Conservation (phyloP, 2,329 filamentous ascomycete species). For the Aspergillus calidoustus region DNA sequence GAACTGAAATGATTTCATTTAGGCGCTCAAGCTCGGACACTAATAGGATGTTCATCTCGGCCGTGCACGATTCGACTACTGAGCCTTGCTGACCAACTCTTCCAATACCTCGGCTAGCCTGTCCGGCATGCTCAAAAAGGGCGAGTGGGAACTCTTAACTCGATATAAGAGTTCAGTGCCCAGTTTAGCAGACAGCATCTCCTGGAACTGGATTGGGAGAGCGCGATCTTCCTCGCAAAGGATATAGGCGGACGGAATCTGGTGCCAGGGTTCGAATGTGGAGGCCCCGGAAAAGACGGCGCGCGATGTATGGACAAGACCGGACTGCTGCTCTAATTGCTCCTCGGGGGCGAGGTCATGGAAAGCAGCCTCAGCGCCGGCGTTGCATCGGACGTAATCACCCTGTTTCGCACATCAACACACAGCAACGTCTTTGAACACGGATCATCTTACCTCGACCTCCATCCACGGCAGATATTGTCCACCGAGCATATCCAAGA, state of each 20-base stretch:
- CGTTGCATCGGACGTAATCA: conserved; percentile 23
- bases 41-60: background rate
- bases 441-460: conserved; percentile 25
- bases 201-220: conserved; percentile 36
- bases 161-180: conserved; percentile 36
- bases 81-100: conserved; percentile 9
- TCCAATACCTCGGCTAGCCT: conserved; percentile 39
- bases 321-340: conserved; percentile 29
- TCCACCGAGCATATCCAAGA: conserved; percentile 35
- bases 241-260: conserved; percentile 43
- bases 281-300: conserved; percentile 31
- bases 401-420: conserved; percentile 13
- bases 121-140: conserved; percentile 46
- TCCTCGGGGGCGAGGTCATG: conserved; percentile 34
- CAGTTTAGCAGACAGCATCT: conserved; percentile 35
- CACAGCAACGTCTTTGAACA: background rate
- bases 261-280: conserved; percentile 38
- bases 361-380: conserved; percentile 27
- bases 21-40: background rate
- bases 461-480: conserved; percentile 26
- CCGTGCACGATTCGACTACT: background rate
- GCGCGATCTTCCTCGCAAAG: conserved; percentile 43
- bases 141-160: conserved; percentile 45
- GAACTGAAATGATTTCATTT: background rate
- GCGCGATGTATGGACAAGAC: conserved; percentile 31